Evolutionary conservation across 2,329 filamentous ascomycete genomes (phyloP).

Genomic region (Piedraia hortae): DNA sequence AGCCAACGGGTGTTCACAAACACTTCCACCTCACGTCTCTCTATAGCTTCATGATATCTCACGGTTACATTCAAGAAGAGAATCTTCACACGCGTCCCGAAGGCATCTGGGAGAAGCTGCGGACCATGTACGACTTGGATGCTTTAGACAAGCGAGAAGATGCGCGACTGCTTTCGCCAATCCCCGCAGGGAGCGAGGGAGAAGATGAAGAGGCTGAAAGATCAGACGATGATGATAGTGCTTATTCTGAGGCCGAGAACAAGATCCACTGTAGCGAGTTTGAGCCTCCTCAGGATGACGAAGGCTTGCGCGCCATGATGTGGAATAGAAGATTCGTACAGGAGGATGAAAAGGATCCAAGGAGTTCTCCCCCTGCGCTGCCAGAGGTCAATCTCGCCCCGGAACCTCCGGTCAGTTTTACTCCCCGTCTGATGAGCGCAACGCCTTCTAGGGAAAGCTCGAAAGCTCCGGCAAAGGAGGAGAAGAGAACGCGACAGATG

Average conservation of each 20-base stretch:
- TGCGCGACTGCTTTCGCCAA: conserved; percentile 23
- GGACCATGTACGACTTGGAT: conserved; percentile 58
- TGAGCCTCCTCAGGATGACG: conserved; percentile 14
- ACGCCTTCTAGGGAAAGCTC: conserved; percentile 8
- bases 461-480: conserved; percentile 4
- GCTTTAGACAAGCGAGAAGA: conserved; percentile 62
- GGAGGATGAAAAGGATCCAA: conserved; percentile 2
- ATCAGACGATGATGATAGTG: no score
- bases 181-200: conserved; percentile 11
- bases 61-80: conserved; percentile 12
- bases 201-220: conserved; percentile 15
- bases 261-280: conserved; percentile 17
- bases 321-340: conserved; percentile 14
- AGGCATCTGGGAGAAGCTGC: conserved; percentile 74
- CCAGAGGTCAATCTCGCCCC: conserved; percentile 11
- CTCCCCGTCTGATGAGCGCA: conserved; percentile 11
- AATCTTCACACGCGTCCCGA: conserved; percentile 53
- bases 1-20: conserved; percentile 89
- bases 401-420: conserved; percentile 11
- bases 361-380: conserved; percentile 7
- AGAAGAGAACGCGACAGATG: conserved; percentile 3
- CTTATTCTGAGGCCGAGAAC: conserved; percentile 12
- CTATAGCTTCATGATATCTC: conserved; percentile 10
- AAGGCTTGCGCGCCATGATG: conserved; percentile 15
- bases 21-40: conserved; percentile 82